Conservation (phyloP, 169 alveolate genomes). For the Plasmodium reichenowi region DNA sequence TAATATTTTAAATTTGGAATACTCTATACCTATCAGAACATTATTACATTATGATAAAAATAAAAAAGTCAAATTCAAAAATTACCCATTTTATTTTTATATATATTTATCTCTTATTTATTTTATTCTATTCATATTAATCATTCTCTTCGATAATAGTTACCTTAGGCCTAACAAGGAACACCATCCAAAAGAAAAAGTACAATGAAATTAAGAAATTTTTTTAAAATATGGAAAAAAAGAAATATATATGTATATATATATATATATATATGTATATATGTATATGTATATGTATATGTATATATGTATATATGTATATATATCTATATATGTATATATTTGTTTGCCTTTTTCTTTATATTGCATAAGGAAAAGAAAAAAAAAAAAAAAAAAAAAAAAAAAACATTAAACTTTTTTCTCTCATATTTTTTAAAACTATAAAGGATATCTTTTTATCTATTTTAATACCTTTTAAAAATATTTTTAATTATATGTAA, state of each 20-base stretch:
- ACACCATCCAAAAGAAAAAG: background rate
- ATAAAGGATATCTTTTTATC: no score
- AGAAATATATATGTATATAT: background rate
- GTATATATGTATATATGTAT: background rate
- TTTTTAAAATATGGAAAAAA: background rate
- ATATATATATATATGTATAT: background rate
- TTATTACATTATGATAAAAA: constrained; percentile 69
- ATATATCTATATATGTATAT: background rate
- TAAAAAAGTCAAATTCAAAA: constrained; percentile 32
- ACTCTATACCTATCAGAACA: constrained; percentile 48
- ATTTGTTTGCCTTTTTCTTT: background rate
- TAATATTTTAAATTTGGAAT: constrained; percentile 60
- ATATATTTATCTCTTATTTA: constrained; percentile 56
- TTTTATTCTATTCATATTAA: constrained; percentile 36
- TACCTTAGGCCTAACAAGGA: constrained; percentile 1
- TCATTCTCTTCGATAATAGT: constrained; percentile 58
- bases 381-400: no score
- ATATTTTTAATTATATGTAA: no score
- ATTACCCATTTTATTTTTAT: constrained; percentile 70
- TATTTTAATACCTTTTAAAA: no score
- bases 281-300: background rate
- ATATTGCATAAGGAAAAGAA: no score
- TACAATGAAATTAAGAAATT: background rate
- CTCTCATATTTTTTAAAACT: no score
- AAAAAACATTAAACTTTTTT: no score